These are phyloP conservation scores for Saxophila tyrrhenica DNA, from an alignment of 495 filamentous ascomycete species.

Conservation along the genomic window DNA sequence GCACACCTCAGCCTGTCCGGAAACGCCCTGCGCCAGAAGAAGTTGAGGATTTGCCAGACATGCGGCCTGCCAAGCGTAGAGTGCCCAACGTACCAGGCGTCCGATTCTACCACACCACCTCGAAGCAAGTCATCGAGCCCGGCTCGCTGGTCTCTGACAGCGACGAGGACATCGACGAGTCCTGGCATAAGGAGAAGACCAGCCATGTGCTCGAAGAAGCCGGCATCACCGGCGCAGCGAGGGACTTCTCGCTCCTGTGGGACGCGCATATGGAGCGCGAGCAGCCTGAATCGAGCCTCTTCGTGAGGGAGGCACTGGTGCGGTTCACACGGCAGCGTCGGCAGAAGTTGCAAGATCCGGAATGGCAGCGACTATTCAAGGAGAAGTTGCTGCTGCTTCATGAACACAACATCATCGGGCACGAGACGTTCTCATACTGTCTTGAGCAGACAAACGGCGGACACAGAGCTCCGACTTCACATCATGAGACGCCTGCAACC, in stretches of 20 bases:
- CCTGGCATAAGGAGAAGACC: constrained; percentile 19
- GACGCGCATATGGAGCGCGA: constrained; percentile 23
- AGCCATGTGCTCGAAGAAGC: constrained; percentile 10
- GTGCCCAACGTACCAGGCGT: constrained; percentile 11
- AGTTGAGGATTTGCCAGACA: constrained; percentile 1
- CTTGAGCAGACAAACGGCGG: background rate
- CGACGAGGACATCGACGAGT: constrained; percentile 25
- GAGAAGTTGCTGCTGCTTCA: constrained; percentile 11
- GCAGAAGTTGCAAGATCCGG: background rate
- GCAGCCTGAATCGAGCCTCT: constrained; percentile 7
- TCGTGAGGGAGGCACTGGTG: constrained; percentile 17
- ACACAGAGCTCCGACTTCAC: background rate
- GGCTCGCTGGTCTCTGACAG: constrained; percentile 24
- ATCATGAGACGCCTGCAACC: background rate
- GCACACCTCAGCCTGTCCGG: background rate
- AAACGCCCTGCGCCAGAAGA: background rate
- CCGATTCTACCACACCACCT: constrained; percentile 22
- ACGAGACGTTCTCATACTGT: constrained; percentile 5
- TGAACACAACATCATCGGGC: constrained; percentile 4
- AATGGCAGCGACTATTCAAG: constrained; percentile 5
- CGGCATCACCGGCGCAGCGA: constrained; percentile 9
- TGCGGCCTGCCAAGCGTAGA: background rate
- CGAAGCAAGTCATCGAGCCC: constrained; percentile 17
- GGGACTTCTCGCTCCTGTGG: constrained; percentile 20
- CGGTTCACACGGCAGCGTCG: constrained; percentile 15